Conservation (phyloP, 768 basidiomycete genomes). For the Phanerochaete carnosa region DNA sequence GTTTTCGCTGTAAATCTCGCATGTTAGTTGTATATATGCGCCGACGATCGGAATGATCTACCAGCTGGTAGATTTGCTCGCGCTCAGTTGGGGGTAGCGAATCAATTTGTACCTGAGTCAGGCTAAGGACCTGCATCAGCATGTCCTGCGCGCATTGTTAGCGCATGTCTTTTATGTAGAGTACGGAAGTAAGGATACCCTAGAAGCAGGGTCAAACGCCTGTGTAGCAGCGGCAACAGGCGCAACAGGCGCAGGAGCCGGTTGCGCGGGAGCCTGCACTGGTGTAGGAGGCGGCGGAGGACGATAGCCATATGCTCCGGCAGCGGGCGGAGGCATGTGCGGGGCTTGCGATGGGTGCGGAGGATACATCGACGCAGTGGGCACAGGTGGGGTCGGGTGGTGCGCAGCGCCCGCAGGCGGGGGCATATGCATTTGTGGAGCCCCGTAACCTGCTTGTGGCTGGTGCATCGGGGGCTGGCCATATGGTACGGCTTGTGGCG, state of each 20-base stretch:
- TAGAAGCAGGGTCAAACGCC: conserved; percentile 48
- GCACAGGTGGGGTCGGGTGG: conserved; percentile 20
- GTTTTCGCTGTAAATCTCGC: conserved; percentile 2
- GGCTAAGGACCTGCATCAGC: conserved; percentile 80
- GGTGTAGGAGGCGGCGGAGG: conserved; percentile 14
- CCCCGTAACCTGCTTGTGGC: conserved; percentile 9
- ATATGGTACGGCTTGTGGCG: conserved; percentile 21
- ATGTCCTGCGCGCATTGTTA: conserved; percentile 49
- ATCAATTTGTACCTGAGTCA: conserved; percentile 83
- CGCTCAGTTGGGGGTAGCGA: conserved; percentile 76
- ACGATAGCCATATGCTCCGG: conserved; percentile 18
- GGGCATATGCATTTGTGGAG: conserved; percentile 12
- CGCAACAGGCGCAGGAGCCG: conserved; percentile 28
- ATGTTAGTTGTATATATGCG: neutral
- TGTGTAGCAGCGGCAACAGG: conserved; percentile 28
- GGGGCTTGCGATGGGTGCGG: conserved; percentile 19
- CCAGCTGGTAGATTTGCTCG: conserved; percentile 76
- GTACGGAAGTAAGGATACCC: conserved; percentile 26
- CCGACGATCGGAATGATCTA: conserved; percentile 28
- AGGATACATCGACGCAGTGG: conserved; percentile 21
- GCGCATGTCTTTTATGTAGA: neutral
- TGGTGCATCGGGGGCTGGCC: conserved; percentile 21
- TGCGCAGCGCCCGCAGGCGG: conserved; percentile 13
- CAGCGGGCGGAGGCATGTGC: conserved; percentile 17
- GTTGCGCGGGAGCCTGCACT: neutral